Conservation (phyloP, 306 rosid genomes). For the Prunus mongolica region DNA sequence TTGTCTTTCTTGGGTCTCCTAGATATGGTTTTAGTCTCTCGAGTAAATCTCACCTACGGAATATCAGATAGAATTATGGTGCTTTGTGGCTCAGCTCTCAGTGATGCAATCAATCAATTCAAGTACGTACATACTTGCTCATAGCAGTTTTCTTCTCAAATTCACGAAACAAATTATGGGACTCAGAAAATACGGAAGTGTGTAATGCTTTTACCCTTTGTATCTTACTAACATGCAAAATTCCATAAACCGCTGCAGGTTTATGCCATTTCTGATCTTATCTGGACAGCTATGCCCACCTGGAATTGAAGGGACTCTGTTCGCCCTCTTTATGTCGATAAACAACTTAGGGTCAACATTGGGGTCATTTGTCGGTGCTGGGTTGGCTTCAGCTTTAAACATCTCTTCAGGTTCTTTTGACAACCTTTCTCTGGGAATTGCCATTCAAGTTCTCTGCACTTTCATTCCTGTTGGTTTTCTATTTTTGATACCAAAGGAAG, state of each 20-base stretch:
- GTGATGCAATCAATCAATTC: conserved; percentile 72
- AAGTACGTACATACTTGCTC: conserved; percentile 48
- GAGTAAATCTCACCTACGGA: conserved; percentile 51
- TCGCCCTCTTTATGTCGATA: conserved; percentile 89
- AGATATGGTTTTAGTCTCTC: conserved; percentile 55
- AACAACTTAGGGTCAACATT: conserved; percentile 70
- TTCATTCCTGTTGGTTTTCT: conserved; percentile 69
- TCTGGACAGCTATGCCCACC: conserved; percentile 90
- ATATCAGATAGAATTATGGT: conserved; percentile 64
- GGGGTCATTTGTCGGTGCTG: conserved; percentile 71
- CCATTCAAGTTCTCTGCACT: conserved; percentile 58
- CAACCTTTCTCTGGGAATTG: conserved; percentile 58
- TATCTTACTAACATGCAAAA: neutral
- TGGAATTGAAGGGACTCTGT: conserved; percentile 86
- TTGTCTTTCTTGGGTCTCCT: conserved; percentile 55
- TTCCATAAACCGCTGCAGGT: conserved; percentile 53
- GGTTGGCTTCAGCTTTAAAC: conserved; percentile 65
- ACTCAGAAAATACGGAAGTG: conserved; percentile 1
- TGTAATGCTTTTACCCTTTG: neutral
- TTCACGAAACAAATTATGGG: neutral
- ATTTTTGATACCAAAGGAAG: conserved; percentile 81
- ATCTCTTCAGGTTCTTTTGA: conserved; percentile 78
- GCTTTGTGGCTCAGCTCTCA: conserved; percentile 68
- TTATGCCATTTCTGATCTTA: conserved; percentile 83
- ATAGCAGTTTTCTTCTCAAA: neutral